These are phyloP conservation scores for Lyophyllum decastes DNA, from an alignment of 768 basidiomycete genomes.

Conservation along the genomic window DNA sequence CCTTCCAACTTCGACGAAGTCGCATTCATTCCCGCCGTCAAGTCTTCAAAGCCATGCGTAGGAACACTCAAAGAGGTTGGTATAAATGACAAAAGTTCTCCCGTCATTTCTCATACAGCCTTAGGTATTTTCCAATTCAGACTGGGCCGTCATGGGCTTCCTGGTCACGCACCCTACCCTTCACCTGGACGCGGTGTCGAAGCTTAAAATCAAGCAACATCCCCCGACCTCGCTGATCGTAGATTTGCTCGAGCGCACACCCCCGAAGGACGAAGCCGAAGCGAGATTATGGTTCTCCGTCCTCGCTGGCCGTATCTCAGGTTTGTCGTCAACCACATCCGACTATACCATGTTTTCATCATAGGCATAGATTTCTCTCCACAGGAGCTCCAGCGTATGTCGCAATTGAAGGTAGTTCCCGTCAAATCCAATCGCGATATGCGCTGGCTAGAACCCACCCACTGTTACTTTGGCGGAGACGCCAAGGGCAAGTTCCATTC, in stretches of 20 bases:
- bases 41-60: slow-evolving; percentile 50
- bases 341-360: not conserved
- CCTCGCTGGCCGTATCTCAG: slow-evolving; percentile 61
- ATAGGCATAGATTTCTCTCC: slow-evolving; percentile 53
- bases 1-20: slow-evolving; percentile 55
- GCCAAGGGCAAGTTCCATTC: slow-evolving; percentile 65
- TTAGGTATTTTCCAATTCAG: slow-evolving; percentile 69
- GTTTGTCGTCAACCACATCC: slow-evolving; percentile 35
- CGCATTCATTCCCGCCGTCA: slow-evolving; percentile 78
- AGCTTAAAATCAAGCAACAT: slow-evolving; percentile 69
- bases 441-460: slow-evolving; percentile 56
- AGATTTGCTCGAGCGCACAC: slow-evolving; percentile 54
- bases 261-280: slow-evolving; percentile 52
- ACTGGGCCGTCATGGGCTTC: slow-evolving; percentile 81
- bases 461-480: slow-evolving; percentile 68
- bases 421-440: slow-evolving; percentile 34
- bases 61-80: slow-evolving; percentile 68
- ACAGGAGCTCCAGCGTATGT: slow-evolving; percentile 57
- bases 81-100: not conserved
- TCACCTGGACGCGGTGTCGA: slow-evolving; percentile 52
- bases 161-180: slow-evolving; percentile 57
- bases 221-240: slow-evolving; percentile 68
- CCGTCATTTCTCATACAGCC: not conserved
- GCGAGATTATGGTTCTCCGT: slow-evolving; percentile 71
- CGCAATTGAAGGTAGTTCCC: slow-evolving; percentile 69